These are phyloP conservation scores for Albugo candida DNA, from an alignment of 352 stramenopile genomes.

Conservation along the genomic window DNA sequence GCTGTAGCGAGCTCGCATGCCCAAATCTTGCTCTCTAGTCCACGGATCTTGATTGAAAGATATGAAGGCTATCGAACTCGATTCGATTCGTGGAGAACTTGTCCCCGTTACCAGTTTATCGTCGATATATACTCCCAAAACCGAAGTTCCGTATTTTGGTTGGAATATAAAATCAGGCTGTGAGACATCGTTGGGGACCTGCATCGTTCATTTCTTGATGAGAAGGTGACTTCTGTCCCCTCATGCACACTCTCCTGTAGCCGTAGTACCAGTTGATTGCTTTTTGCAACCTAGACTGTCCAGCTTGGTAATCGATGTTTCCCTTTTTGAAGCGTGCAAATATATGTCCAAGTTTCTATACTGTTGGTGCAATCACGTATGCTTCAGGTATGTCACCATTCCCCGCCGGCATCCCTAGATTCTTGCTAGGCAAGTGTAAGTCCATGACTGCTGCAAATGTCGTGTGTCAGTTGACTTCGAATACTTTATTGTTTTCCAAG, in stretches of 20 bases:
- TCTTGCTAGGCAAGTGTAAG: too few species aligned
- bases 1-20: constrained; percentile 13
- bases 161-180: constrained; percentile 15
- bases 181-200: constrained; percentile 8
- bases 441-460: too few species aligned
- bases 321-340: background rate
- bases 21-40: constrained; percentile 11
- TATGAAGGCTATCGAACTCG: constrained; percentile 3
- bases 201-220: constrained; percentile 6
- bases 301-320: background rate
- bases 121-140: constrained; percentile 14
- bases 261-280: too few species aligned
- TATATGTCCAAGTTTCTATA: background rate
- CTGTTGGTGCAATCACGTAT: background rate
- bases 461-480: background rate
- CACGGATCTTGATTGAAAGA: constrained; percentile 15
- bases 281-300: too few species aligned
- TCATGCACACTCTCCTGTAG: too few species aligned
- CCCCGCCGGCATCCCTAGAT: background rate
- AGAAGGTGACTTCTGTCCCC: constrained; percentile 8
- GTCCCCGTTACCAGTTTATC: constrained; percentile 13
- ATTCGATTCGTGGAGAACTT: background rate
- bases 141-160: background rate
- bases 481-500: background rate
- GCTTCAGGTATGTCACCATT: background rate